Conservation (phyloP, 129 eudicot species). For the Flaveria bidentis region DNA sequence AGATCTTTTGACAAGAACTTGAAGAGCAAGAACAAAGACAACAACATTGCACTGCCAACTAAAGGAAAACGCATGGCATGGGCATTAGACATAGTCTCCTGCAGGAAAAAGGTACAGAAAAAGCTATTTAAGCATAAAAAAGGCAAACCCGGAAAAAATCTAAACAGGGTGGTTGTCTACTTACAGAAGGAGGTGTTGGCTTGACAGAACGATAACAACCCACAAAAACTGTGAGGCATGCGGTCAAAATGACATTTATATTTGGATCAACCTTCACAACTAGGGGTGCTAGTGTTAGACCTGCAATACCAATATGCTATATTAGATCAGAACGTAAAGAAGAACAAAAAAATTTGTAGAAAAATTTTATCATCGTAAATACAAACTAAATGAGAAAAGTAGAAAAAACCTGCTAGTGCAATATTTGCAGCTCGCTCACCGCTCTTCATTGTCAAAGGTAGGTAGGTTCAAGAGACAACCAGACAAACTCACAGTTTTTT, state of each 20-base stretch:
- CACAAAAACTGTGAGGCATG: slow-evolving; percentile 85
- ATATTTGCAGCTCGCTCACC: slow-evolving; percentile 77
- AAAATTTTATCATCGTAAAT: not conserved
- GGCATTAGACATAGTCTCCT: slow-evolving; percentile 98
- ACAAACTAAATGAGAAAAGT: not conserved
- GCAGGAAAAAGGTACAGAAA: slow-evolving; percentile 15
- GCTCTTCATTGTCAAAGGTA: slow-evolving; percentile 61
- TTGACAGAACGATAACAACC: slow-evolving; percentile 97
- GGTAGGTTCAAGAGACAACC: slow-evolving; percentile 18
- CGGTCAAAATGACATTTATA: slow-evolving; percentile 86
- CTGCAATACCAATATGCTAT: slow-evolving; percentile 46
- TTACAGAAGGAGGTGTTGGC: slow-evolving; percentile 97
- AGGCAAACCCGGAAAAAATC: not conserved
- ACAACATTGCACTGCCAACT: slow-evolving; percentile 95
- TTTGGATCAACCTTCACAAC: slow-evolving; percentile 88
- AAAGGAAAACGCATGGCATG: slow-evolving; percentile 98
- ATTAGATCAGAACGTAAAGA: not conserved
- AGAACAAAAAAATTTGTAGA: not conserved
- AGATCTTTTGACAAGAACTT: slow-evolving; percentile 91
- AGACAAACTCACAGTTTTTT: slow-evolving; percentile 11
- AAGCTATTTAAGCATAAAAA: not conserved
- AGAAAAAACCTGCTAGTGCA: slow-evolving; percentile 73
- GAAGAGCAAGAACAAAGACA: slow-evolving; percentile 89
- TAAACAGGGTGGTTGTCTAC: slow-evolving; percentile 27
- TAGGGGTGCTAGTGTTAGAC: slow-evolving; percentile 79